phyloP scores from a whole-genome alignment of 176 grass and related monocot genomes.

The Bothriochloa decipiens region DNA sequence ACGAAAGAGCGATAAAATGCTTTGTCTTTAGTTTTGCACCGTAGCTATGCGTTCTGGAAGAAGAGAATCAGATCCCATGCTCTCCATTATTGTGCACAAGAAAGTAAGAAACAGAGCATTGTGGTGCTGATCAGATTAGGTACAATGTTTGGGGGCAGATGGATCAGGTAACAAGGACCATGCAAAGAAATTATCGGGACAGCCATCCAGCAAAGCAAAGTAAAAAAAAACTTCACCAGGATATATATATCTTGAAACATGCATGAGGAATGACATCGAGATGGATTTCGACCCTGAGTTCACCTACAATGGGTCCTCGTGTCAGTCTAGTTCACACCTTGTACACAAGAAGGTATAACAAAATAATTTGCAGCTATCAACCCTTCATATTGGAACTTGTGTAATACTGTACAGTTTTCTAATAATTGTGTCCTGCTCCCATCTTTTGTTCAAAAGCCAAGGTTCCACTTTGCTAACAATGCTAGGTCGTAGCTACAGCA shows the following conservation, averaged over 20 bases:
- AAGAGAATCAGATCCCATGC: conserved; percentile 42
- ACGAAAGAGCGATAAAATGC: conserved; percentile 39
- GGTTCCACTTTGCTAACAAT: conserved; percentile 26
- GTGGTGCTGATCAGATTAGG: background rate
- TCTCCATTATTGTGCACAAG: conserved; percentile 39
- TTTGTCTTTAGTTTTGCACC: conserved; percentile 60
- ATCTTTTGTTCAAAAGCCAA: background rate
- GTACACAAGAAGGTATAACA: background rate
- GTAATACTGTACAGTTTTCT: background rate
- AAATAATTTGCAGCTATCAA: background rate
- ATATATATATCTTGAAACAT: background rate
- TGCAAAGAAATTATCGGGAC: background rate
- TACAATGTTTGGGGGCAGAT: conserved; percentile 27
- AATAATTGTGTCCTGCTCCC: background rate
- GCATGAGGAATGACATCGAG: background rate
- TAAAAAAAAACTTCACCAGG: background rate
- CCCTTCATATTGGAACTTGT: background rate
- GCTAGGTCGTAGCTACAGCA: background rate
- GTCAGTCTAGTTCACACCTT: background rate
- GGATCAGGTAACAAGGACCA: conserved; percentile 8
- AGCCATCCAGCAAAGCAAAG: background rate
- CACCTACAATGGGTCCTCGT: background rate
- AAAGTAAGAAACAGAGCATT: background rate
- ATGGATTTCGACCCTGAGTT: conserved; percentile 10
- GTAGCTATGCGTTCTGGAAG: conserved; percentile 24